These are phyloP conservation scores for Pseudogymnoascus sp. DNA, from an alignment of 2,329 filamentous ascomycete species.

Conservation along the genomic window DNA sequence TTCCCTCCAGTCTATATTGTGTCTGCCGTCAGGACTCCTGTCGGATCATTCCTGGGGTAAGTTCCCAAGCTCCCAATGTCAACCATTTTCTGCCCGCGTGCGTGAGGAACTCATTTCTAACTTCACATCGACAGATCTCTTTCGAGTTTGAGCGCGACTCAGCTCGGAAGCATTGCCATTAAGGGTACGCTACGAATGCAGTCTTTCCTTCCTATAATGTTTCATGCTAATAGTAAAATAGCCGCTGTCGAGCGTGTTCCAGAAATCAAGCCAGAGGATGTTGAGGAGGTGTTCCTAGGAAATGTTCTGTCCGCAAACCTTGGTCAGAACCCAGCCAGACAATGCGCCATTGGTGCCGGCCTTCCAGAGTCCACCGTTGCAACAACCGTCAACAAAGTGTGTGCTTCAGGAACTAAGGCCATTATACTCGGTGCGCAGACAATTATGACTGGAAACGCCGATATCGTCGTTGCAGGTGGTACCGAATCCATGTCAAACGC, in stretches of 20 bases:
- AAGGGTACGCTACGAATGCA: conserved; percentile 56
- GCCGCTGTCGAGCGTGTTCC: conserved; percentile 79
- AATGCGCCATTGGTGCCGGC: conserved; percentile 85
- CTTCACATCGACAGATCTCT: conserved; percentile 57
- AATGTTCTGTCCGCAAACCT: conserved; percentile 96
- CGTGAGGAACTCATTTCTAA: conserved; percentile 14
- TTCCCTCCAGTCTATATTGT: conserved; percentile 93
- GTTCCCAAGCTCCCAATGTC: conserved; percentile 40
- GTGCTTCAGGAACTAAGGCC: conserved; percentile 89
- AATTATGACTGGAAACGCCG: conserved; percentile 92
- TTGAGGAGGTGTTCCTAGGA: conserved; percentile 96
- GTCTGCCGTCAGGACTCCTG: conserved; percentile 80
- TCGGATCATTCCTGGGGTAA: conserved; percentile 92
- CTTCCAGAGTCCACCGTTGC: conserved; percentile 72
- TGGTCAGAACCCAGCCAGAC: conserved; percentile 91
- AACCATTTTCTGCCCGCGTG: conserved; percentile 49
- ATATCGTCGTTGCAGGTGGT: conserved; percentile 87
- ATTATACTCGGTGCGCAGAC: conserved; percentile 92
- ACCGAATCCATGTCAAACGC: conserved; percentile 98
- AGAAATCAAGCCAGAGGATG: conserved; percentile 77
- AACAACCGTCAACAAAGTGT: conserved; percentile 98
- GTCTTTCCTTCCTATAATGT: background rate
- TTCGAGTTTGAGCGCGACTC: conserved; percentile 74
- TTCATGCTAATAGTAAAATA: conserved; percentile 26
- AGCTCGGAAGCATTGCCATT: conserved; percentile 87